Evolutionary conservation across 2,329 filamentous ascomycete genomes (phyloP), one percentile per base, ranked within the genome.

Genomic region (Phialophora expanda): DNA sequence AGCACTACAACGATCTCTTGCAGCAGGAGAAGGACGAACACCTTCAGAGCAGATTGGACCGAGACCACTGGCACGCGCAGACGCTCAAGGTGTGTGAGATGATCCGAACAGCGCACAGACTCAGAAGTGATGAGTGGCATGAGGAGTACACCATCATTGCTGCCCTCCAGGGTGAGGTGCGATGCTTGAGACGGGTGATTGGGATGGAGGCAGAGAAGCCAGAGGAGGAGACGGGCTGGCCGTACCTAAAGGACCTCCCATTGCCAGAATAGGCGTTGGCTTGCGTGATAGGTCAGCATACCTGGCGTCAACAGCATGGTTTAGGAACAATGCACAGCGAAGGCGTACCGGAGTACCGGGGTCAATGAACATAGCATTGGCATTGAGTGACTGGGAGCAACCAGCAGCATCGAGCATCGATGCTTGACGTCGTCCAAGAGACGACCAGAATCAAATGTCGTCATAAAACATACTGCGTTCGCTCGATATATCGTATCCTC

Each of bases 11-110:
- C 70, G 77, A 81, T 53, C 77, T 84, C 4, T 76, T 84, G 14
- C 81, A 83, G 66, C 78, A 78, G 9, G 82, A 84, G 69, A 82
- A 82, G 50, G 81, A 83, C 66, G 77, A 80, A 4, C 81, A 83
- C 65, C 72, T 83, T 24, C 74, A 80, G 53, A 80, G 80, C 66
- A 79, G 82, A n/a, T 72, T 83, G 9, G 81, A 83, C 64, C 78
- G 80, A 7, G 81, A 83, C 66, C 76, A 83, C 66, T 83, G 80
- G 81, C 80, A 83, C 65, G 75, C 78, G 6, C 78, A 82, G 71
- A 79, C 80, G 17, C 76, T 83, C 74, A 78, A 78, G 65, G 78
- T 80, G 60, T 78, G 80, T 9, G 80, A 82, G 70, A 82, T 83
- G 79, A 79, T 84, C 48, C 77, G 82, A 7, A 81, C 77, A 12